These are phyloP conservation scores for Paracorniculantispora psalliotae DNA, from an alignment of 2,329 filamentous ascomycete species.

Conservation along the genomic window DNA sequence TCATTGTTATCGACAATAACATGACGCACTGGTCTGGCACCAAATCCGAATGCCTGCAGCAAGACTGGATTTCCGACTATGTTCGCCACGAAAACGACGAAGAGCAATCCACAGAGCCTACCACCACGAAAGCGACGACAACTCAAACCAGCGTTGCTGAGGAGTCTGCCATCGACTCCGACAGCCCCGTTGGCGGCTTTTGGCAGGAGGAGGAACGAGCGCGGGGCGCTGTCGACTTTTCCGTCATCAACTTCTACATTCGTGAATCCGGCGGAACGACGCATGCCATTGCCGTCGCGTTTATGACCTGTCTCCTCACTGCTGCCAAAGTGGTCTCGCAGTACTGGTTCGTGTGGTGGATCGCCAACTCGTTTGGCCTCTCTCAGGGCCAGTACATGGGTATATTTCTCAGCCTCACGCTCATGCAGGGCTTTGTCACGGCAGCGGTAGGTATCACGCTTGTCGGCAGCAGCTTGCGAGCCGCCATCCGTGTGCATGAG, in stretches of 20 bases:
- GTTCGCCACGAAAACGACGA: background rate
- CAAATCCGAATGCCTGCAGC: background rate
- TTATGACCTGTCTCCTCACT: background rate
- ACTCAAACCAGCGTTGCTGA: background rate
- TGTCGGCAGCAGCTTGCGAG: conserved; percentile 1
- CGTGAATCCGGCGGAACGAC: background rate
- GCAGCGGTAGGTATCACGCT: background rate
- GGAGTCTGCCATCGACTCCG: background rate
- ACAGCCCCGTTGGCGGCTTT: background rate
- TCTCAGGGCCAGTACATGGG: conserved; percentile 4
- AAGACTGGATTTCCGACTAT: background rate
- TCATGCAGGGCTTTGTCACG: background rate
- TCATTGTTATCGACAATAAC: conserved; percentile 5
- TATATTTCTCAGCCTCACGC: background rate
- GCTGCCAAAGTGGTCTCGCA: conserved; percentile 1
- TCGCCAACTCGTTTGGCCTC: background rate
- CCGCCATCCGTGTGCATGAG: background rate
- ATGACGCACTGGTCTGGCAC: background rate
- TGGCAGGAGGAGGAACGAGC: conserved; percentile 8
- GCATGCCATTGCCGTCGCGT: background rate
- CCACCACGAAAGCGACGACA: background rate
- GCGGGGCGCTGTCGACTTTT: background rate
- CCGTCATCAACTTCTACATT: conserved; percentile 3
- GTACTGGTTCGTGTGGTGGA: conserved; percentile 14
- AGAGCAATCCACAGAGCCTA: background rate